Conservation (phyloP, 176 grass and related monocot genomes). For the Hsuehochloa calcarea region DNA sequence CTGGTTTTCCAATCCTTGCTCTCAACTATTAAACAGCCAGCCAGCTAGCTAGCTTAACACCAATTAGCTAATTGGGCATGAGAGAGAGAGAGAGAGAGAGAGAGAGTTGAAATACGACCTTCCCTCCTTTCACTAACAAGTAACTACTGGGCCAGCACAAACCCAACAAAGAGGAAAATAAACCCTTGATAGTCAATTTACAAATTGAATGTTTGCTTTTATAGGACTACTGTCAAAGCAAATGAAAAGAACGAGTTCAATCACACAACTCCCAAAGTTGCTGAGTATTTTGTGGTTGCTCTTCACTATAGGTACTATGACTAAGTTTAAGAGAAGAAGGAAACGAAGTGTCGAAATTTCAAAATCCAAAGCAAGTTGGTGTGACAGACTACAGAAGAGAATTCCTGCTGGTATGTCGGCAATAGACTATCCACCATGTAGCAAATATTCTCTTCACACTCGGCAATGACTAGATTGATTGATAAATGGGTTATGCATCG, state of each 20-base stretch:
- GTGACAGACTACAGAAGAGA: neutral
- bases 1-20: too few relatives aligned
- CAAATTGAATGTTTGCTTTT: neutral
- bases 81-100: neutral
- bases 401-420: neutral
- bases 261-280: neutral
- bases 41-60: neutral
- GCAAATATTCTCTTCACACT: neutral
- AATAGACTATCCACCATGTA: slow-evolving; percentile 2
- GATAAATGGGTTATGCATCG: neutral
- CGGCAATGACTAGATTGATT: neutral
- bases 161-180: neutral
- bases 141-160: neutral
- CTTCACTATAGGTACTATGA: neutral
- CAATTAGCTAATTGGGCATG: neutral
- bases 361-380: neutral
- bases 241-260: neutral
- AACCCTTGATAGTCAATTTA: neutral
- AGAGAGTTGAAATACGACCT: neutral
- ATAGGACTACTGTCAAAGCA: neutral
- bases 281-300: neutral
- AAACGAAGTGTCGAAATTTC: neutral
- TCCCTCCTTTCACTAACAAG: neutral
- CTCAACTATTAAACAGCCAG: slow-evolving; percentile 10
- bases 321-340: neutral